Evolutionary conservation across 2,329 filamentous ascomycete genomes (phyloP).

Genomic region (Conoideocrella luteorostrata): DNA sequence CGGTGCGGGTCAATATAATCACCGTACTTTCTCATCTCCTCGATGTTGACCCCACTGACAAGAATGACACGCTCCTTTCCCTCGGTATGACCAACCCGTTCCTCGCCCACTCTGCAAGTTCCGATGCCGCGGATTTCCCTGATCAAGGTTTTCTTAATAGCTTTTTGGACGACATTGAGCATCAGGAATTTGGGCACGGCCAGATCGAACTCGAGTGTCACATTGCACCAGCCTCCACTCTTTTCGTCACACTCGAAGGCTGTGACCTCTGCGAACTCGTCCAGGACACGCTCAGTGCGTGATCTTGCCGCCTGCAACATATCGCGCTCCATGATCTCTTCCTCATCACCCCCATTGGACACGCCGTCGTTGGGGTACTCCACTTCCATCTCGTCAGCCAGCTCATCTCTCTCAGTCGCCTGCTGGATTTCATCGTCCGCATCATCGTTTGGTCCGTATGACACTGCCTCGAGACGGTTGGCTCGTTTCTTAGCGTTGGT

Average conservation of each 20-base stretch:
- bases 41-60: slow-evolving; percentile 80
- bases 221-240: slow-evolving; percentile 66
- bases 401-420: slow-evolving; percentile 53
- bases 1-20: slow-evolving; percentile 80
- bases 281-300: slow-evolving; percentile 59
- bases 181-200: slow-evolving; percentile 85
- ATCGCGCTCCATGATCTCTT: slow-evolving; percentile 29
- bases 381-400: slow-evolving; percentile 42
- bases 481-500: slow-evolving; percentile 67
- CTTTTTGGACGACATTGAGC: slow-evolving; percentile 80
- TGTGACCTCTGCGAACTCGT: slow-evolving; percentile 59
- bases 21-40: slow-evolving; percentile 83
- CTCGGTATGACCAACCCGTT: slow-evolving; percentile 33
- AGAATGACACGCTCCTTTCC: slow-evolving; percentile 51
- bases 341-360: slow-evolving; percentile 25
- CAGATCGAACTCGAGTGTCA: slow-evolving; percentile 77
- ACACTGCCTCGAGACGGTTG: slow-evolving; percentile 75
- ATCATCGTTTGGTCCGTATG: slow-evolving; percentile 88
- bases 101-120: slow-evolving; percentile 60
- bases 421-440: slow-evolving; percentile 73
- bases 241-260: slow-evolving; percentile 74
- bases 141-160: slow-evolving; percentile 71
- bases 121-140: slow-evolving; percentile 78
- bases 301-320: slow-evolving; percentile 34
- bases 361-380: slow-evolving; percentile 43